Conservation (phyloP, 768 basidiomycete species). For the Hebeloma cylindrosporum region DNA sequence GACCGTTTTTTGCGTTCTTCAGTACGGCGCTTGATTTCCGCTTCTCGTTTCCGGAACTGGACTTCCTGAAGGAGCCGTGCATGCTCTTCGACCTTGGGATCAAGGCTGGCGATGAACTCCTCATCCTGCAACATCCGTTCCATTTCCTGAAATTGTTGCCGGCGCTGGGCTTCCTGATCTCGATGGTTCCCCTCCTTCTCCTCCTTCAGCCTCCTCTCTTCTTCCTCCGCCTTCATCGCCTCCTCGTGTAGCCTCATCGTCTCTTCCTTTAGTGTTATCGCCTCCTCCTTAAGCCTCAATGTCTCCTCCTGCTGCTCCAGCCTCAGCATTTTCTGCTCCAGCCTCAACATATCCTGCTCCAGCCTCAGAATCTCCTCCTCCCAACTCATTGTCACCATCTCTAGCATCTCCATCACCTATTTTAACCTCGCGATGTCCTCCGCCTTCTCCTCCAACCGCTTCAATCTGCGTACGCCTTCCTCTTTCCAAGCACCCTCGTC, state of each 20-base stretch:
- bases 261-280: constrained; percentile 25
- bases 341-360: neutral
- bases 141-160: constrained; percentile 23
- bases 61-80: constrained; percentile 32
- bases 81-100: constrained; percentile 29
- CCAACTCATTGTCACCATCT: neutral
- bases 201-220: constrained; percentile 31
- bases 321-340: constrained; percentile 7
- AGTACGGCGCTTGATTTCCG: constrained; percentile 38
- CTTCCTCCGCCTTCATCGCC: constrained; percentile 24
- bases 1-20: constrained; percentile 45
- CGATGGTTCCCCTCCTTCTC: constrained; percentile 29
- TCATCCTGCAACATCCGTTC: constrained; percentile 29
- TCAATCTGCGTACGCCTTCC: no score
- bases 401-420: no score
- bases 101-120: constrained; percentile 12
- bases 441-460: no score
- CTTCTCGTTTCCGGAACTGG: constrained; percentile 43
- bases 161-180: constrained; percentile 23
- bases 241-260: constrained; percentile 21
- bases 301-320: constrained; percentile 26
- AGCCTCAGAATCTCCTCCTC: neutral
- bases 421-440: no score
- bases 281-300: constrained; percentile 19
- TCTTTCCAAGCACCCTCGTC: no score